These are phyloP conservation scores for Myriosclerotinia curreyana DNA, from an alignment of 2,329 filamentous ascomycete species.

Conservation along the genomic window DNA sequence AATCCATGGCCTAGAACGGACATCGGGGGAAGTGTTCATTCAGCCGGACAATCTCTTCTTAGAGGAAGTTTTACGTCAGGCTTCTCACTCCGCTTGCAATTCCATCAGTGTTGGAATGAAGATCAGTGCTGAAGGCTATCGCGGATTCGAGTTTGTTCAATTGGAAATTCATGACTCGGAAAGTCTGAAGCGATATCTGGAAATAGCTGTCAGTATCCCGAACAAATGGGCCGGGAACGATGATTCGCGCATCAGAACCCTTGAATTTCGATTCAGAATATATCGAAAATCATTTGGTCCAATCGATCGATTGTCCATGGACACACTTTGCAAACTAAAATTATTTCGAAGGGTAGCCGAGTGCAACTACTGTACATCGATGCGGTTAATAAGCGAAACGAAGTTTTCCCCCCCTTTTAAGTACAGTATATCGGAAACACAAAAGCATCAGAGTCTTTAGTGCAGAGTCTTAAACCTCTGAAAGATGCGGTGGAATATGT, in stretches of 20 bases:
- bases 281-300: neutral
- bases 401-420: neutral
- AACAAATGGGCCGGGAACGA: neutral
- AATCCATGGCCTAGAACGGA: no score
- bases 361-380: neutral
- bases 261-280: neutral
- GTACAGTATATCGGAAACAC: neutral
- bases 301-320: neutral
- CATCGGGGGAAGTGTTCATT: no score
- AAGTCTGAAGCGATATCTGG: neutral
- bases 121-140: neutral
- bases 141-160: neutral
- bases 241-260: neutral
- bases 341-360: neutral
- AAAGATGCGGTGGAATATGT: neutral
- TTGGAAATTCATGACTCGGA: neutral
- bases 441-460: neutral
- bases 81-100: neutral
- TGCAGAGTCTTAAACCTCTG: neutral
- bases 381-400: neutral
- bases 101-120: neutral
- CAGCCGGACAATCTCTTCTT: no score
- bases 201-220: neutral
- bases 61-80: neutral
- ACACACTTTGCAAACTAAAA: neutral